Evolutionary conservation across 2,329 filamentous ascomycete genomes (phyloP).

Genomic region (Diaporthe velutina): DNA sequence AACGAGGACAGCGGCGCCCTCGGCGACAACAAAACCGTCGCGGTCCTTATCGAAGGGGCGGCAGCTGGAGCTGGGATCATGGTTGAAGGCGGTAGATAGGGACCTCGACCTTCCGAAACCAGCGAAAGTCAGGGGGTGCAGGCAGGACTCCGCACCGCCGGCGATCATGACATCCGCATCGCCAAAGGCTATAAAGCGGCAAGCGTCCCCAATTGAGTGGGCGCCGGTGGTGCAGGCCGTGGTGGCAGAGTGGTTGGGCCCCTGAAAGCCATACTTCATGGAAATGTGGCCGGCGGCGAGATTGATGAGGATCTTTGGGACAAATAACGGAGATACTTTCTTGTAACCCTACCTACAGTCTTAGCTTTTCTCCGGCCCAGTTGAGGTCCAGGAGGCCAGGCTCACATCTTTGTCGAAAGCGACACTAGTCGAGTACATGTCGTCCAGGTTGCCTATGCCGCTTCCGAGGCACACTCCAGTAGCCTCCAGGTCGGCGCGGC

Average conservation of each 20-base stretch:
- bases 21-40: slow-evolving; percentile 90
- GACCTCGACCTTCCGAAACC: slow-evolving; percentile 92
- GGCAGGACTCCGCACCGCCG: slow-evolving; percentile 95
- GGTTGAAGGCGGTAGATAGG: slow-evolving; percentile 84
- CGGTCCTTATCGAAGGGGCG: slow-evolving; percentile 87
- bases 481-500: slow-evolving; percentile 74
- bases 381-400: slow-evolving; percentile 38
- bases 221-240: slow-evolving; percentile 97
- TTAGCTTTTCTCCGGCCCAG: slow-evolving; percentile 33
- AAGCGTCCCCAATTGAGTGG: slow-evolving; percentile 93
- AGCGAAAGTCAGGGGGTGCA: slow-evolving; percentile 92
- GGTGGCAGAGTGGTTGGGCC: slow-evolving; percentile 92
- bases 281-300: slow-evolving; percentile 94
- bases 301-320: slow-evolving; percentile 93
- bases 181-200: slow-evolving; percentile 90
- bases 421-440: slow-evolving; percentile 87
- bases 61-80: slow-evolving; percentile 77
- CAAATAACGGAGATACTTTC: slow-evolving; percentile 93
- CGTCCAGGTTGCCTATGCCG: slow-evolving; percentile 93
- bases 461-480: slow-evolving; percentile 95
- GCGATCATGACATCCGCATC: slow-evolving; percentile 97
- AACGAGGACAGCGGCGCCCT: slow-evolving; percentile 89
- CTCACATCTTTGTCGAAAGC: slow-evolving; percentile 80
- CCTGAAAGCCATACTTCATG: slow-evolving; percentile 90
- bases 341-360: slow-evolving; percentile 78